Percentiles rank a stretch among this genome's conserved stretches.
Evolutionary conservation across 2,329 filamentous ascomycete genomes (phyloP).

Genomic region (Grosmannia huntii): DNA sequence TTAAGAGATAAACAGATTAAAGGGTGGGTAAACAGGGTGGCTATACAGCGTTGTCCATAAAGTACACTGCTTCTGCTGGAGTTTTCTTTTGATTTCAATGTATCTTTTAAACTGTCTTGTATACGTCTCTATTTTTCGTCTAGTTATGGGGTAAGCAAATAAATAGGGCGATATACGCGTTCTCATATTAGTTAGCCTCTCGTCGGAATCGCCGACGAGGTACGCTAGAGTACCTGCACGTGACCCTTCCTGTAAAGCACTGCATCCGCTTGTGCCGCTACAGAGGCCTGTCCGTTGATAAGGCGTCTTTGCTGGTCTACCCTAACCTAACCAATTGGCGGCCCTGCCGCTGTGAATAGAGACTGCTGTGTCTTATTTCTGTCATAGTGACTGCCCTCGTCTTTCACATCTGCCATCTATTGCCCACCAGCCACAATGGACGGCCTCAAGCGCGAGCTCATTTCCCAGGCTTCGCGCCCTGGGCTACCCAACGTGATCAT

Average conservation of each 20-base stretch:
- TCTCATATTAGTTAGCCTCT: no score
- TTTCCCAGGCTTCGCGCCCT: neutral
- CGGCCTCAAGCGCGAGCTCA: neutral
- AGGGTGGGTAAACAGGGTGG: no score
- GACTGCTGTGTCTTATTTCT: neutral
- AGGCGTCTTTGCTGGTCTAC: neutral
- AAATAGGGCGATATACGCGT: no score
- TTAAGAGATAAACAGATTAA: no score
- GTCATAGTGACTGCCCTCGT: no score
- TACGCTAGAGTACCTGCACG: neutral
- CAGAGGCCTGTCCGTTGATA: neutral
- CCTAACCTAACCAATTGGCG: neutral
- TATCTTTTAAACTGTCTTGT: no score
- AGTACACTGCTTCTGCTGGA: no score
- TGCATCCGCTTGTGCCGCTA: neutral
- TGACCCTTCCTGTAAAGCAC: no score
- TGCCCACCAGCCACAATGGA: neutral
- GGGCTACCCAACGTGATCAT: constrained; percentile 42
- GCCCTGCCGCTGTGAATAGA: neutral
- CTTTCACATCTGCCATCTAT: neutral
- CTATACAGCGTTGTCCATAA: no score
- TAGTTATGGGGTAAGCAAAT: no score
- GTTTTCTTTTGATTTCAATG: no score
- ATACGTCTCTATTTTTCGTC: no score
- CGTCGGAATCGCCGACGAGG: neutral